Base-by-base conservation (phyloP, 163 green algal genomes). In the Smithsoniella earleae region DNA sequence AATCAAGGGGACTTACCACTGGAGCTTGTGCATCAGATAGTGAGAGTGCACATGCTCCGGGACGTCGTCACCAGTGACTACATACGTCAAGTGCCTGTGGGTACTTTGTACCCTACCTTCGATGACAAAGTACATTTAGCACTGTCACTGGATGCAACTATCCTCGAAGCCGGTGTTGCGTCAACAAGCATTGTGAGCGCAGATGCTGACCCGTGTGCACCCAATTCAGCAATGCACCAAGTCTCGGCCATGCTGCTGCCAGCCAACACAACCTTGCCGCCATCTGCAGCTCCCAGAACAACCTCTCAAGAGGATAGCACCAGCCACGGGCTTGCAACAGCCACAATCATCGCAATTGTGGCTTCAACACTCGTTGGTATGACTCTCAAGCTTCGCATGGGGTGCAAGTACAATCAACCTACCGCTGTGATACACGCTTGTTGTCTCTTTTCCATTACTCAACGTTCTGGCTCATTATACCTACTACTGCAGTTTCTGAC, bases 231-330 rank as follows among this genome's bases (percentile, higher is more conserved):
- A 25, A 64, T 64, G 49, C 49, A 64, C 33, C 6, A 25, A 6
- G 33, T 64, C 49, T 25, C 49, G 6, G 31, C 49, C 8, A 64
- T 64, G 49, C 49, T 64, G 25, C 33, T 64, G 25, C 49, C 49
- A 27, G 49, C 31, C 1, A 27, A 64, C 49, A n/a, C n/a, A n/a
- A n/a, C n/a, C n/a, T n/a, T n/a, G n/a, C n/a, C n/a, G n/a, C n/a
- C n/a, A n/a, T n/a, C n/a, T n/a, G n/a, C n/a, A n/a, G n/a, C n/a
- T n/a, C n/a, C n/a, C n/a, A n/a, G n/a, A n/a, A n/a, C n/a, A n/a
- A n/a, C n/a, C n/a, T n/a, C n/a, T n/a, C n/a, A n/a, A n/a, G n/a
- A n/a, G n/a, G n/a, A n/a, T n/a, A n/a, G n/a, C n/a, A n/a, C n/a
- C n/a, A n/a, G n/a, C n/a, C n/a, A n/a, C n/a, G n/a, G n/a, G n/a